A percentile compares a stretch with the other conserved stretches of the same genome.
Evolutionary conservation across 2,329 filamentous ascomycete species (phyloP).

Genomic region (Botrytis tulipae): DNA sequence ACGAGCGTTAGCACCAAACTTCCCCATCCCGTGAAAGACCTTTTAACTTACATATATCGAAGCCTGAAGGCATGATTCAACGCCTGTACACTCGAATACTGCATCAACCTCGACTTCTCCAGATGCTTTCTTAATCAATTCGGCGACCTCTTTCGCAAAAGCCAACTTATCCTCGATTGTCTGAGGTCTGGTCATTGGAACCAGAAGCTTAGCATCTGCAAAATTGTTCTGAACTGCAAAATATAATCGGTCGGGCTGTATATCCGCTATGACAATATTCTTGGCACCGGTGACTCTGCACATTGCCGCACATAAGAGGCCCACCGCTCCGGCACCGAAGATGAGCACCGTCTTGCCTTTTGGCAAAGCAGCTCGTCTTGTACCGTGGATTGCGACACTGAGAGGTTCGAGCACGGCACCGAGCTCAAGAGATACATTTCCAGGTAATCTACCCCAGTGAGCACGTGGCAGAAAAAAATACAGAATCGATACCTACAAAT

Average conservation of each 20-base stretch:
- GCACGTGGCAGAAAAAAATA: background rate
- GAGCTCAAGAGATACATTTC: slow-evolving; percentile 82
- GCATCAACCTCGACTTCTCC: slow-evolving; percentile 57
- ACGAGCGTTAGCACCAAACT: slow-evolving; percentile 19
- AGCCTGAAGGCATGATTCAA: slow-evolving; percentile 55
- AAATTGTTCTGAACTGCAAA: slow-evolving; percentile 58
- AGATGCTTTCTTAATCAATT: slow-evolving; percentile 55
- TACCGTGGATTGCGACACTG: slow-evolving; percentile 81
- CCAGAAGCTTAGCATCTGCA: slow-evolving; percentile 36
- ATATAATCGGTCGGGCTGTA: slow-evolving; percentile 79
- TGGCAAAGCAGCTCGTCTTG: slow-evolving; percentile 75
- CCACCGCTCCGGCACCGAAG: slow-evolving; percentile 92
- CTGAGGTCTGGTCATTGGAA: slow-evolving; percentile 37
- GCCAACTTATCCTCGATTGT: slow-evolving; percentile 37
- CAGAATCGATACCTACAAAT: slow-evolving; percentile 55
- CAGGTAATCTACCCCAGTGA: slow-evolving; percentile 40
- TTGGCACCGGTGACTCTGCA: slow-evolving; percentile 73
- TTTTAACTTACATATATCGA: slow-evolving; percentile 57
- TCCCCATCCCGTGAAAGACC: slow-evolving; percentile 43
- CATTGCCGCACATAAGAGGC: slow-evolving; percentile 51
- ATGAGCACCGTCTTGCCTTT: slow-evolving; percentile 83
- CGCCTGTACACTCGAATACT: slow-evolving; percentile 61
- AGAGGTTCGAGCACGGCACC: slow-evolving; percentile 90
- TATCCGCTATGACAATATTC: slow-evolving; percentile 90
- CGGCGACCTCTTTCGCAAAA: slow-evolving; percentile 40